These are phyloP conservation scores for Xerophyta viscosa DNA, from an alignment of 106 monocot species.

Conservation along the genomic window DNA sequence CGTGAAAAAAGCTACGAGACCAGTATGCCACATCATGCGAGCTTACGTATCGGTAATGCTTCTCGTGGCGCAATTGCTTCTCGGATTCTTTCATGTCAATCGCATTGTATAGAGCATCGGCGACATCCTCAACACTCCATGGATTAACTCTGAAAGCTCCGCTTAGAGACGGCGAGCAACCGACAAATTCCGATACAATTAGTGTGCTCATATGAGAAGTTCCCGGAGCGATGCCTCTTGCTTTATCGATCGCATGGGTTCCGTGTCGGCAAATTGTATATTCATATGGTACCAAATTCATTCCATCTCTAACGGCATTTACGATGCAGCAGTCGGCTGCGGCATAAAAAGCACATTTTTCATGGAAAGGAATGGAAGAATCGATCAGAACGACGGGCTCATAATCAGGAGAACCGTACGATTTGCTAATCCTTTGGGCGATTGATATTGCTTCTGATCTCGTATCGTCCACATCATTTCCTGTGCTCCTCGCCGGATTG, in stretches of 20 bases:
- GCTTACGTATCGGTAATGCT: constrained; percentile 52
- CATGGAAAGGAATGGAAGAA: constrained; percentile 4
- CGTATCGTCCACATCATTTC: constrained; percentile 23
- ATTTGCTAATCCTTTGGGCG: constrained; percentile 12
- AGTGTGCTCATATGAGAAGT: constrained; percentile 35
- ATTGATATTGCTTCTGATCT: constrained; percentile 15
- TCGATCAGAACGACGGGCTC: constrained; percentile 27
- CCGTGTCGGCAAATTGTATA: constrained; percentile 19
- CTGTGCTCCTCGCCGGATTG: constrained; percentile 21
- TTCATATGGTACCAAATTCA: constrained; percentile 40
- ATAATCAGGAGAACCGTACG: constrained; percentile 8
- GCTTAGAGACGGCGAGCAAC: constrained; percentile 57
- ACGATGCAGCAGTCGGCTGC: constrained; percentile 38
- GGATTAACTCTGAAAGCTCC: constrained; percentile 56
- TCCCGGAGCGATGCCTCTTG: neutral
- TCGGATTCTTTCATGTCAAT: constrained; percentile 21
- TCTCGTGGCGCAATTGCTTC: constrained; percentile 54
- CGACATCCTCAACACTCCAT: constrained; percentile 38
- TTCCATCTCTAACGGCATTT: constrained; percentile 61
- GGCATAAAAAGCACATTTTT: constrained; percentile 26
- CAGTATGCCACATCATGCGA: constrained; percentile 53
- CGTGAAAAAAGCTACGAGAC: constrained; percentile 44
- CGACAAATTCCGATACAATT: constrained; percentile 54
- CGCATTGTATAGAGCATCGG: constrained; percentile 37
- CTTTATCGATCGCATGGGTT: neutral